These are phyloP conservation scores for Kurtzmaniella quercitrusa DNA, from an alignment of 1,139 yeast genomes.

Conservation along the genomic window DNA sequence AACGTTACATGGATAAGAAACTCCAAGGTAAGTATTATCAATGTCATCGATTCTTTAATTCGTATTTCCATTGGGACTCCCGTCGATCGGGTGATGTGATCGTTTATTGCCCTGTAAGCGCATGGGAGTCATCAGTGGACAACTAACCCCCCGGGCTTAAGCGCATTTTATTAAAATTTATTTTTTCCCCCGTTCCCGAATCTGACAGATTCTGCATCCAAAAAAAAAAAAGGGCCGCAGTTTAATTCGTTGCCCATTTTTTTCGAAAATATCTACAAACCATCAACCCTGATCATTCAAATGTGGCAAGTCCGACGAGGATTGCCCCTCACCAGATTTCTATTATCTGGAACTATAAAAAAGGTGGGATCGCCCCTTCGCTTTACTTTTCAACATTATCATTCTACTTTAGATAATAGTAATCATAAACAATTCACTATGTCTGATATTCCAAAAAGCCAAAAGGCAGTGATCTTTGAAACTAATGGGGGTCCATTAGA, in stretches of 20 bases:
- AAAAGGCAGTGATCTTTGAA: constrained; percentile 37
- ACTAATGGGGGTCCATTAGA: constrained; percentile 40
- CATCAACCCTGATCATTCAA: not conserved
- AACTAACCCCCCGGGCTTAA: not conserved
- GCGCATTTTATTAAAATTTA: not conserved
- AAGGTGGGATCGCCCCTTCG: not conserved
- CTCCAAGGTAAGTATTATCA: constrained; percentile 42
- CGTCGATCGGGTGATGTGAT: constrained; percentile 77
- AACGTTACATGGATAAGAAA: constrained; percentile 35
- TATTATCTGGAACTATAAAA: not conserved
- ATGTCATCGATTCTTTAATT: constrained; percentile 62
- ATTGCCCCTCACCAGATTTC: not conserved
- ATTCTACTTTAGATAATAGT: not conserved
- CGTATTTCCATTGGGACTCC: constrained; percentile 81
- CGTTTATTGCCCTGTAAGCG: constrained; percentile 35
- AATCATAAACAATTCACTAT: not conserved
- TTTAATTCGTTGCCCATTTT: not conserved
- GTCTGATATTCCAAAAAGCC: constrained; percentile 25
- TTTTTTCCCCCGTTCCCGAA: not conserved
- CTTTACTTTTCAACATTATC: not conserved
- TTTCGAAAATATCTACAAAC: not conserved
- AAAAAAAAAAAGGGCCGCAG: not conserved
- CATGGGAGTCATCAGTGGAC: not conserved
- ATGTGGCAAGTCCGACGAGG: not conserved
- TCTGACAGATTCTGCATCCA: not conserved